Evolutionary conservation across 2,329 filamentous ascomycete genomes (phyloP), one percentile per base, ranked within the genome.

Genomic region (Talaromyces sp.): DNA sequence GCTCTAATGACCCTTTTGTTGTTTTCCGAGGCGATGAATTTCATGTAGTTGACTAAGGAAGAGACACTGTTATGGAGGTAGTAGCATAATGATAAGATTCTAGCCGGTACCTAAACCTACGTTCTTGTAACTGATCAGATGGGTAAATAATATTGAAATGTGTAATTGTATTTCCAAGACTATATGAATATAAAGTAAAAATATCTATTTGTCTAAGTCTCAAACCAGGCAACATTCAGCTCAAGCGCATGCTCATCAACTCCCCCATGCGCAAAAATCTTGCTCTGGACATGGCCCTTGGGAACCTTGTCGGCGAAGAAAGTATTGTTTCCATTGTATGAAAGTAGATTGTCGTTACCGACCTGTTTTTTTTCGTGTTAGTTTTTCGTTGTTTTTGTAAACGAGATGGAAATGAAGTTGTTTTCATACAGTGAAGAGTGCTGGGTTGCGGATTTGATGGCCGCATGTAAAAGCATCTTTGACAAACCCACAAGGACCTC

Each of bases 401-500:
- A 43, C 2, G 55, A 51, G 46, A 26, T 35, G 19, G 50, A 46
- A 17, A 6, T 32, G 17, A 21, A 63, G 67, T 61, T 10, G 1
- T 27, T 8, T 31, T 38, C 55, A 24, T 67, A 76, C 73, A n/a
- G 63, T 68, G 52, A 76, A 76, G 46, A 68, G 61, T 17, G 64
- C 67, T 6, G 74, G 68, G 6, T 56, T 63, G 10, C 60, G 61
- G 41, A 75, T 64, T 24, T 69, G 67, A 8, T 64, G 58, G 4
- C 77, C 83, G 69, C 87, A 89, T 14, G 75, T 80, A 49, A 89
- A 78, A 6, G 74, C 75, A n/a, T 80, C 81, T 3, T 76, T 72
- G 4, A 80, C 75, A 52, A 89, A 77, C 1, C 80, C 82, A 65
- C 87, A 90, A 14, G 70, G 73, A 7, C 85, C 85, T 68, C 86